phyloP scores from a whole-genome alignment of 805 yeast species.

The Metschnikowia gelsemii region DNA sequence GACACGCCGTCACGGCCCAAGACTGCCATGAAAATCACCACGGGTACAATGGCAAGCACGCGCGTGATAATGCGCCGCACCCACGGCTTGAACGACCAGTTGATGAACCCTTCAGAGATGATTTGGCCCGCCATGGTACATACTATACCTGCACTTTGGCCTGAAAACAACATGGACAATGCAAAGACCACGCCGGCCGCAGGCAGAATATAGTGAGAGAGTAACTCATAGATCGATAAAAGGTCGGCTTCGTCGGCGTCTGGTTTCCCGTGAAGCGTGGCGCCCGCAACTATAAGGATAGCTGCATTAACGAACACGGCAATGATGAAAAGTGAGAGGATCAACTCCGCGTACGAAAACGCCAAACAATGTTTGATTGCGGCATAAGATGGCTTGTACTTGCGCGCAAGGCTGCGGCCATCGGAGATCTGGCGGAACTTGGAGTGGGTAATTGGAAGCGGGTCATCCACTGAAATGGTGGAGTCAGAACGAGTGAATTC shows the following conservation, averaged over 20 bases:
- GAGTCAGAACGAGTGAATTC: not conserved
- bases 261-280: constrained; percentile 41
- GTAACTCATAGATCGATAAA: constrained; percentile 44
- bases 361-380: constrained; percentile 43
- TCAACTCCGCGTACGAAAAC: constrained; percentile 41
- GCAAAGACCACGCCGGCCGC: constrained; percentile 47
- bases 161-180: constrained; percentile 45
- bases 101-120: constrained; percentile 45
- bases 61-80: constrained; percentile 42
- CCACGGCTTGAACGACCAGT: constrained; percentile 47
- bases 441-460: constrained; percentile 20
- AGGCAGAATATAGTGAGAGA: constrained; percentile 43
- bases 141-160: constrained; percentile 49
- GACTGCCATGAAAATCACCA: constrained; percentile 35
- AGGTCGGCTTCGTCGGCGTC: constrained; percentile 48
- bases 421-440: constrained; percentile 29
- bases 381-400: constrained; percentile 41
- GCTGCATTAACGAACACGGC: constrained; percentile 48
- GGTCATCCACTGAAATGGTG: constrained; percentile 7
- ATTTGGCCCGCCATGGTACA: constrained; percentile 52
- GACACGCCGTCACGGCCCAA: constrained; percentile 47
- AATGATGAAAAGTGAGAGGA: constrained; percentile 40
- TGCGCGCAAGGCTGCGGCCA: constrained; percentile 28
- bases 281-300: constrained; percentile 46
- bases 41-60: constrained; percentile 43